Base-by-base conservation (phyloP, 768 basidiomycete species). In the Fistulinella prunicolor region DNA sequence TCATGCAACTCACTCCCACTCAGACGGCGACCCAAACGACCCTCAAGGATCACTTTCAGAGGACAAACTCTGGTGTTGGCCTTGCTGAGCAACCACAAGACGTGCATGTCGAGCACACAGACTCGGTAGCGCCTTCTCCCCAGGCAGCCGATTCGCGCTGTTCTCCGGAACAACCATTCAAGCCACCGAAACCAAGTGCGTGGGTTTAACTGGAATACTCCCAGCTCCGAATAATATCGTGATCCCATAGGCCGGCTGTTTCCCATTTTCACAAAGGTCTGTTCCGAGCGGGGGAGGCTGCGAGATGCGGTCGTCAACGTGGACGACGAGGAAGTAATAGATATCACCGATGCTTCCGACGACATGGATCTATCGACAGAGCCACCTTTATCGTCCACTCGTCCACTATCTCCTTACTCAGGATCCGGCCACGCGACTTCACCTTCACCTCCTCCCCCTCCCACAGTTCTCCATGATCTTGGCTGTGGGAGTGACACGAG, bases 11-110 rank as follows among this genome's bases (percentile, higher is more conserved):
- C 35, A 55, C 41, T 20, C 36, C 29, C 24, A 47, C 37, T 23
- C 40, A 59, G 61, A 24, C 54, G 23, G 23, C 51, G 12, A 50
- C 45, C 29, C 68, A 70, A 35, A 61, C 56, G 42, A 67, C 65
- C 17, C 56, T 70, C 6, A 53, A 52, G 30, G 56, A 58, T 19
- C 58, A 50, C 51, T 61, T 66, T 46, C 59, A 46, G 53, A 60
- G 30, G 46, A 55, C 48, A 3, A 43, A 55, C 21, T 17, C 51
- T 2, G 22, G 42, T 0, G 17, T 5, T 1, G 22, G 34, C 4
- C 16, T 40, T 24, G 8, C 34, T 3, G 42, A 1, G 21, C 44
- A 48, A 22, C 26, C 14, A 26, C 51, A 51, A n/a, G 50, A 44
- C 14, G 14, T 19, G 39, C 30, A 35, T 9, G 4, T 12, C 24